Conservation (phyloP, 768 basidiomycete species). For the Russula sp. region DNA sequence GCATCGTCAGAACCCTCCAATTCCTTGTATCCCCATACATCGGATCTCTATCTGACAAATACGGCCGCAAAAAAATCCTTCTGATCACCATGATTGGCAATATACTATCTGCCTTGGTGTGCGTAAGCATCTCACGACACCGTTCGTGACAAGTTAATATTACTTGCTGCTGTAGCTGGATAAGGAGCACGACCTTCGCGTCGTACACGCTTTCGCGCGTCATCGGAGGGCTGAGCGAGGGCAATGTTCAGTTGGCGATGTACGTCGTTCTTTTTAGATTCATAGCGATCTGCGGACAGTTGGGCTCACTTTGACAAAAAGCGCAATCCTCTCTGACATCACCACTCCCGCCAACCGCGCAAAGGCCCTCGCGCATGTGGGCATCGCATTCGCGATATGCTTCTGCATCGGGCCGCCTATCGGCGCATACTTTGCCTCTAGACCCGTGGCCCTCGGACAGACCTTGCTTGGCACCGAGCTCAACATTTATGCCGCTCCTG, state of each 20-base stretch:
- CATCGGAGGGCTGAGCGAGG: slow-evolving; percentile 91
- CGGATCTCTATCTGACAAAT: slow-evolving; percentile 79
- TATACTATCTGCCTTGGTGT: slow-evolving; percentile 82
- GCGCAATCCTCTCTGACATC: slow-evolving; percentile 91
- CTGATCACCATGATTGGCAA: slow-evolving; percentile 90
- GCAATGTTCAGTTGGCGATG: slow-evolving; percentile 96
- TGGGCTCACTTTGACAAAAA: slow-evolving; percentile 27
- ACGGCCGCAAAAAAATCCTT: slow-evolving; percentile 80
- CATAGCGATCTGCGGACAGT: neutral
- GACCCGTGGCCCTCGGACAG: slow-evolving; percentile 54
- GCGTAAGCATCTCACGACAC: slow-evolving; percentile 28
- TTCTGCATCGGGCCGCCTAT: slow-evolving; percentile 91
- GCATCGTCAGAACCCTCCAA: slow-evolving; percentile 56
- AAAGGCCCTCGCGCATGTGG: slow-evolving; percentile 82
- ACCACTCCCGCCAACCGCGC: slow-evolving; percentile 74
- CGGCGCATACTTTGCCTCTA: slow-evolving; percentile 93
- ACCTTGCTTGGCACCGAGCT: slow-evolving; percentile 48
- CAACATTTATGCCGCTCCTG: slow-evolving; percentile 91
- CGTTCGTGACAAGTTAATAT: slow-evolving; percentile 4
- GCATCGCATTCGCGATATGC: slow-evolving; percentile 93
- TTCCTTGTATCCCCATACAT: slow-evolving; percentile 79
- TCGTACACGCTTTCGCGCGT: slow-evolving; percentile 85
- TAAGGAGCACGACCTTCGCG: slow-evolving; percentile 83
- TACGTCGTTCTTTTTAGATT: slow-evolving; percentile 35
- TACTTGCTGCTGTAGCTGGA: slow-evolving; percentile 52